These are phyloP conservation scores for Glaciozyma martinii DNA, from an alignment of 768 basidiomycete species.

Conservation along the genomic window DNA sequence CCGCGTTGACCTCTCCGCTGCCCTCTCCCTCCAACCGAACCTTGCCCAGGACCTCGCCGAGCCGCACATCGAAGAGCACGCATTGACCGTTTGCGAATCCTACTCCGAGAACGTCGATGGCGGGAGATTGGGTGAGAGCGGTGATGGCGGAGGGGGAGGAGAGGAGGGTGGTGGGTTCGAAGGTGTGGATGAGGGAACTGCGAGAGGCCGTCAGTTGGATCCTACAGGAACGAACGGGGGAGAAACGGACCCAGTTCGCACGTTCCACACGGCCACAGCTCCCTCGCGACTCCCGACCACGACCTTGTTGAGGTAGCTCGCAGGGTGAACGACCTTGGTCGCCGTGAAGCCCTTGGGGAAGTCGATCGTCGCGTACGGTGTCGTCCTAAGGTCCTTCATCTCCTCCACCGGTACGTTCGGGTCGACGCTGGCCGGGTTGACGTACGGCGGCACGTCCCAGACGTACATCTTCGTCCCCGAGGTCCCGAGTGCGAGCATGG, in stretches of 20 bases:
- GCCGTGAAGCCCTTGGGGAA: constrained; percentile 81
- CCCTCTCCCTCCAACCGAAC: constrained; percentile 85
- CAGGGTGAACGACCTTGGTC: constrained; percentile 76
- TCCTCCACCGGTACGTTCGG: constrained; percentile 47
- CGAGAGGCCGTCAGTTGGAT: not conserved
- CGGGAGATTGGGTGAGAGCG: constrained; percentile 77
- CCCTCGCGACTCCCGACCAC: constrained; percentile 76
- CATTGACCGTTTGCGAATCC: constrained; percentile 82
- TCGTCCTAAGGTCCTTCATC: constrained; percentile 56
- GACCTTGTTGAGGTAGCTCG: constrained; percentile 94
- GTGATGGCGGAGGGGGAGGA: constrained; percentile 54
- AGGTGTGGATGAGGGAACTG: constrained; percentile 76
- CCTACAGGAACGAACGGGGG: not conserved
- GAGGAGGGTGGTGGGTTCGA: constrained; percentile 50
- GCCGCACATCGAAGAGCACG: constrained; percentile 77
- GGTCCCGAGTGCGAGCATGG: constrained; percentile 68
- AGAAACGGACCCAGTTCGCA: constrained; percentile 59
- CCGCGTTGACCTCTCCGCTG: constrained; percentile 45
- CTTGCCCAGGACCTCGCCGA: constrained; percentile 77
- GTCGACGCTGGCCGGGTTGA: constrained; percentile 47
- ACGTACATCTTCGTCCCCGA: constrained; percentile 65
- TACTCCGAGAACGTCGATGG: constrained; percentile 90
- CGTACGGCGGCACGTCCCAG: constrained; percentile 55
- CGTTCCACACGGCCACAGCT: constrained; percentile 85
- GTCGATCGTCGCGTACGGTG: constrained; percentile 57